These are phyloP conservation scores for Jackrogersella multiformis DNA, from an alignment of 495 filamentous ascomycete species.

Conservation along the genomic window DNA sequence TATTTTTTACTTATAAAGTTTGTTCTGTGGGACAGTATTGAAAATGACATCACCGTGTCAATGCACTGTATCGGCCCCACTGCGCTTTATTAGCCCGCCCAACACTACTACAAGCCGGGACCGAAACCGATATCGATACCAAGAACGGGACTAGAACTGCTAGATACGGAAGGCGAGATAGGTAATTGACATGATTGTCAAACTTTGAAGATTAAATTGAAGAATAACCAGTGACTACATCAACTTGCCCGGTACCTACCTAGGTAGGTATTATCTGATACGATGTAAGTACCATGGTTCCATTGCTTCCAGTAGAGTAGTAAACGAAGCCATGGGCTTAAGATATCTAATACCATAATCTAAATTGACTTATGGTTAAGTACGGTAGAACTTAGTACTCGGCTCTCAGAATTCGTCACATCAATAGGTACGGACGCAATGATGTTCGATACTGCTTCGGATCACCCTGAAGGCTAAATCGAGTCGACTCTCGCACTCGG, in stretches of 20 bases:
- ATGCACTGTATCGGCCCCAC: neutral
- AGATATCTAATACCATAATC: neutral
- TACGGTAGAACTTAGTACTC: neutral
- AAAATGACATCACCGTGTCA: neutral
- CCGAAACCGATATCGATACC: no score
- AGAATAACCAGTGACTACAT: no score
- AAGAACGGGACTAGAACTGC: no score
- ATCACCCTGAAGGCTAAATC: neutral
- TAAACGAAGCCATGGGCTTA: neutral
- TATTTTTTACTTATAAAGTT: neutral
- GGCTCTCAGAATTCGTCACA: neutral
- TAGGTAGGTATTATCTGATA: no score
- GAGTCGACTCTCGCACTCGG: neutral
- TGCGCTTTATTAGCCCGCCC: no score
- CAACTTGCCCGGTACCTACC: no score
- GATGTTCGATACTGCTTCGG: neutral
- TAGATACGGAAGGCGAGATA: no score
- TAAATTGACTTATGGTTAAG: neutral
- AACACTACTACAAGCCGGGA: no score
- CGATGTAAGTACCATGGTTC: no score
- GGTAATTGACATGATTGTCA: no score
- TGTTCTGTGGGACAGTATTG: neutral
- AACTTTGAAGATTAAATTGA: no score
- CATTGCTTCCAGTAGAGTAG: no score
- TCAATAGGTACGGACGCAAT: neutral